Conservation (phyloP, 495 filamentous ascomycete species). For the Lineolata rhizophorae region DNA sequence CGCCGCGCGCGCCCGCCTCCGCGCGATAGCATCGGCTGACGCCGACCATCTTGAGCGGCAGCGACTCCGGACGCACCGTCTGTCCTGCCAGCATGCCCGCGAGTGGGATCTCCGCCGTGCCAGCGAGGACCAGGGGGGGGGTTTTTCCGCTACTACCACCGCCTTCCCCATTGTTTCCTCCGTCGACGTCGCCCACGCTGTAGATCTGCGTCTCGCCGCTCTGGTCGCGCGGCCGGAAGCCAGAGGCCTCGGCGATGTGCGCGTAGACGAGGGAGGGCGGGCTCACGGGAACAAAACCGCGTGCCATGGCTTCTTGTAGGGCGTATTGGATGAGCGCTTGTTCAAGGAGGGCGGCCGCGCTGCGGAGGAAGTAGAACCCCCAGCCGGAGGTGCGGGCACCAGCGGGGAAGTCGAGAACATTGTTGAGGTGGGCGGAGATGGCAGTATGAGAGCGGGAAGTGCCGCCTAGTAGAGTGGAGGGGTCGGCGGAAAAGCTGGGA, state of each 20-base stretch:
- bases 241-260: conserved; percentile 74
- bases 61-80: conserved; percentile 32
- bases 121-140: conserved; percentile 52
- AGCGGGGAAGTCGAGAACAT: conserved; percentile 69
- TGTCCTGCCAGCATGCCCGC: conserved; percentile 72
- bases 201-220: conserved; percentile 86
- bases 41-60: conserved; percentile 63
- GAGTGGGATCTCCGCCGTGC: conserved; percentile 84
- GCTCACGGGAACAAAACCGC: conserved; percentile 53
- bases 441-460: conserved; percentile 52
- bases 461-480: conserved; percentile 20
- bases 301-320: conserved; percentile 38
- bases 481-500: conserved; percentile 16
- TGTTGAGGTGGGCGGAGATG: conserved; percentile 54
- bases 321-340: conserved; percentile 84
- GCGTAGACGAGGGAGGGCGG: conserved; percentile 84
- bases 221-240: conserved; percentile 81
- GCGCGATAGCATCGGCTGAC: conserved; percentile 80
- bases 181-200: conserved; percentile 36
- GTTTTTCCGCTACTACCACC: conserved; percentile 23
- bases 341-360: conserved; percentile 77
- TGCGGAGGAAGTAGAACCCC: conserved; percentile 90
- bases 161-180: conserved; percentile 1
- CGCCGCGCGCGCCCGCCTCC: conserved; percentile 75
- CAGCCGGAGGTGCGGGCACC: conserved; percentile 66